phyloP scores from a whole-genome alignment of 2,329 filamentous ascomycete species.

The Phaeosphaeria sp. region DNA sequence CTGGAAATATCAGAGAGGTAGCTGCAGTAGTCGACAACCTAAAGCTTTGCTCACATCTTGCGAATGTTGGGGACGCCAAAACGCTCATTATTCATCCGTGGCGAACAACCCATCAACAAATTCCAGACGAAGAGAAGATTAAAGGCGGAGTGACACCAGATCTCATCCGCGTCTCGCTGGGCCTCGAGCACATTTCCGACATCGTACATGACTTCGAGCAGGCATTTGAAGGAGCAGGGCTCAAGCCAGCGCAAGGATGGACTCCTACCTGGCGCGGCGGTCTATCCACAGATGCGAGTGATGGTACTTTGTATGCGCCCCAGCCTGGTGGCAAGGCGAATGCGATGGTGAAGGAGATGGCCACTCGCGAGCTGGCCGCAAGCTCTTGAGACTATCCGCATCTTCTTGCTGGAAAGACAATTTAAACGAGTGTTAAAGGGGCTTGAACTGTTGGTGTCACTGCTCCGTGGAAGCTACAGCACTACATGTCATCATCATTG shows the following conservation, averaged over 20 bases:
- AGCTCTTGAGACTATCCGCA: neutral
- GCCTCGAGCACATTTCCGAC: constrained; percentile 27
- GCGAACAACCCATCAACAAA: constrained; percentile 34
- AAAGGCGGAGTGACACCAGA: constrained; percentile 27
- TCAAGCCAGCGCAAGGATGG: constrained; percentile 16
- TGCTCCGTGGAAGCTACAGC: too few relatives aligned
- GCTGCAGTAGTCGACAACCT: constrained; percentile 30
- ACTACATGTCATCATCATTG: too few relatives aligned
- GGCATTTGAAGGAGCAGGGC: constrained; percentile 15
- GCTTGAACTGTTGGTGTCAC: too few relatives aligned
- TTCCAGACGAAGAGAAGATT: constrained; percentile 30
- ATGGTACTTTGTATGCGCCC: constrained; percentile 23
- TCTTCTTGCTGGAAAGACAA: neutral
- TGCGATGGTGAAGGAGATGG: neutral
- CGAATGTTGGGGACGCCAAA: constrained; percentile 40
- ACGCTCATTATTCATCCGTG: constrained; percentile 36
- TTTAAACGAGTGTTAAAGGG: neutral
- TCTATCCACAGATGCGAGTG: constrained; percentile 18
- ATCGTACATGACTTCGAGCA: constrained; percentile 32
- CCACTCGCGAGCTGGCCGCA: constrained; percentile 3
- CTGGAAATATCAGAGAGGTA: constrained; percentile 28
- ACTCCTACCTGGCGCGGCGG: constrained; percentile 19
- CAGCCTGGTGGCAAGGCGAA: constrained; percentile 6
- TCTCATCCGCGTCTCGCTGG: constrained; percentile 25
- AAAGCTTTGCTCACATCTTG: constrained; percentile 29